Conservation (phyloP, 805 yeast species). For the Lipomyces oligophaga region DNA sequence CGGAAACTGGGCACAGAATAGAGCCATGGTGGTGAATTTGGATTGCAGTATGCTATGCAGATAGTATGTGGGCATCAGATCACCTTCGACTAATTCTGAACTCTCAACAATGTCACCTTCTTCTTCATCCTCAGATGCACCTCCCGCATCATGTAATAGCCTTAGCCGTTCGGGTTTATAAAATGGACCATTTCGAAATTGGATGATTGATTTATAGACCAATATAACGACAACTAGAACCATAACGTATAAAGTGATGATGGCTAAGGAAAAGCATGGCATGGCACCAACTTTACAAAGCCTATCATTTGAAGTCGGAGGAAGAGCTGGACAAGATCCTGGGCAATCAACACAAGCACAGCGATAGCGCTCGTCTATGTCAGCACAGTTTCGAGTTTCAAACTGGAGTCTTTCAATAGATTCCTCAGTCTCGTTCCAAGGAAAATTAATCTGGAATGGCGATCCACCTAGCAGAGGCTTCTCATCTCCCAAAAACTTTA, state of each 20-base stretch:
- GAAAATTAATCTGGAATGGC: slow-evolving; percentile 85
- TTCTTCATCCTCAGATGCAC: slow-evolving; percentile 35
- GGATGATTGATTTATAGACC: slow-evolving; percentile 16
- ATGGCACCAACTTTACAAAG: slow-evolving; percentile 56
- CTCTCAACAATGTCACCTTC: slow-evolving; percentile 34
- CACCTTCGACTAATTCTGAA: slow-evolving; percentile 30
- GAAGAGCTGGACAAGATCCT: slow-evolving; percentile 67
- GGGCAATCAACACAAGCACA: slow-evolving; percentile 94
- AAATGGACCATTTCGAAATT: slow-evolving; percentile 11
- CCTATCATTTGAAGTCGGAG: slow-evolving; percentile 36
- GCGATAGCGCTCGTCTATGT: slow-evolving; percentile 50
- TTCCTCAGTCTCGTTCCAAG: slow-evolving; percentile 42
- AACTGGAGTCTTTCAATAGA: slow-evolving; percentile 11
- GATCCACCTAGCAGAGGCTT: slow-evolving; percentile 93
- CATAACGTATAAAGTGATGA: slow-evolving; percentile 49
- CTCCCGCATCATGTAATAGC: slow-evolving; percentile 44
- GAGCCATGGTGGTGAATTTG: slow-evolving; percentile 51
- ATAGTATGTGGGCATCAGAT: slow-evolving; percentile 40
- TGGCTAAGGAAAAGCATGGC: slow-evolving; percentile 69
- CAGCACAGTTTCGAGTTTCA: slow-evolving; percentile 51
- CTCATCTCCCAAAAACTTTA: slow-evolving; percentile 89
- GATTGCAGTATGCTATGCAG: slow-evolving; percentile 49
- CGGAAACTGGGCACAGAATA: slow-evolving; percentile 61
- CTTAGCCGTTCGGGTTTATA: slow-evolving; percentile 34
- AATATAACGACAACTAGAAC: slow-evolving; percentile 32